Conservation (phyloP, 441 rosid genomes). For the Arabidopsis hybrid region DNA sequence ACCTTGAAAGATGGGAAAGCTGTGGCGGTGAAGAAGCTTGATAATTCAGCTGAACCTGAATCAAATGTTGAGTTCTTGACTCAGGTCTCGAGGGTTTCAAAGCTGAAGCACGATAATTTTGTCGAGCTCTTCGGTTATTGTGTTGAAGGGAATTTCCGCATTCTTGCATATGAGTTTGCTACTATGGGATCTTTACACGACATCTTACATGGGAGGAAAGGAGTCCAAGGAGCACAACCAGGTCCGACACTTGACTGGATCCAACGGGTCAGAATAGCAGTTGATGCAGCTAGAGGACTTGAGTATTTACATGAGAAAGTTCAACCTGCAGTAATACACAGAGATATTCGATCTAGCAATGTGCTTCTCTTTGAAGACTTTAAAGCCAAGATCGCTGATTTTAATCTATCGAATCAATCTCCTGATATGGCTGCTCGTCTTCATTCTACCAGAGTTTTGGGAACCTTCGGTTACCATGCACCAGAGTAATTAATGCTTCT, state of each 20-base stretch:
- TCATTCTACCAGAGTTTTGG: constrained; percentile 93
- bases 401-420: constrained; percentile 88
- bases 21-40: constrained; percentile 84
- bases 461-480: constrained; percentile 94
- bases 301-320: constrained; percentile 89
- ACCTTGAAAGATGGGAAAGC: constrained; percentile 66
- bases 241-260: constrained; percentile 96
- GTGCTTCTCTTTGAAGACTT: constrained; percentile 88
- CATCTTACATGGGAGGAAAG: constrained; percentile 88
- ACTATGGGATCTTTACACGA: constrained; percentile 96
- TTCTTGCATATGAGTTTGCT: constrained; percentile 86
- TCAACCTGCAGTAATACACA: constrained; percentile 83
- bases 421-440: constrained; percentile 99
- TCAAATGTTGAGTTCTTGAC: constrained; percentile 73
- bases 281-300: constrained; percentile 88
- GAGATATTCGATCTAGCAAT: constrained; percentile 92
- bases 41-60: constrained; percentile 77
- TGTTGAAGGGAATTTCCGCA: constrained; percentile 77
- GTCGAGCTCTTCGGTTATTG: constrained; percentile 82
- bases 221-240: constrained; percentile 94
- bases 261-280: constrained; percentile 83
- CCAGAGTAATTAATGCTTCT: constrained; percentile 71
- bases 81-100: constrained; percentile 87
- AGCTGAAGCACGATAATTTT: constrained; percentile 74
- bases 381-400: constrained; percentile 91